phyloP scores from a whole-genome alignment of 139 green algal genomes.

The Diplosphaera chodatii region DNA sequence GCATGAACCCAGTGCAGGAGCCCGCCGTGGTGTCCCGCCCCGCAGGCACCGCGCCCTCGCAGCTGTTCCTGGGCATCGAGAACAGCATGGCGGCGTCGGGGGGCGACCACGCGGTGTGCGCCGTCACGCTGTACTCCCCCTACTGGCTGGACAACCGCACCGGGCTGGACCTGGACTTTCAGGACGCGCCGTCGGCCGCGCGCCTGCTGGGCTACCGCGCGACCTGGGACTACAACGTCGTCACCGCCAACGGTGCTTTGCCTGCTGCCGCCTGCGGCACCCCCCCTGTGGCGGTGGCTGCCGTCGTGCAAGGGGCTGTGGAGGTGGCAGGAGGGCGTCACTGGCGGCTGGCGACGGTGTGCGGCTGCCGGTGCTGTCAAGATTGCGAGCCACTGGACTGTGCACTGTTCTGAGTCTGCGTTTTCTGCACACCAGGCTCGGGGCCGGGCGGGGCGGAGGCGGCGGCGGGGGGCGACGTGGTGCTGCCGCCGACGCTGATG shows the following conservation, averaged over 20 bases:
- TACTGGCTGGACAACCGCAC: slow-evolving; percentile 84
- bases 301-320: too few relatives aligned
- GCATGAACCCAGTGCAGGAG: too few relatives aligned
- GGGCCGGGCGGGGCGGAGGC: not conserved
- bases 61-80: slow-evolving; percentile 50
- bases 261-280: too few relatives aligned
- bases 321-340: too few relatives aligned
- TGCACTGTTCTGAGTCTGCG: too few relatives aligned
- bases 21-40: too few relatives aligned
- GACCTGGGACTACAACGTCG: not conserved
- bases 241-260: not conserved
- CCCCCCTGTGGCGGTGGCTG: too few relatives aligned
- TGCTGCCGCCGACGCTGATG: slow-evolving; percentile 31
- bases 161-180: slow-evolving; percentile 67
- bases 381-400: too few relatives aligned
- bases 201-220: not conserved
- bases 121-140: slow-evolving; percentile 48
- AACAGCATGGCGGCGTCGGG: slow-evolving; percentile 37
- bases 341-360: too few relatives aligned
- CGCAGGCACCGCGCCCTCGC: slow-evolving; percentile 20
- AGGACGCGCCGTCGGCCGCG: not conserved
- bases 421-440: not conserved
- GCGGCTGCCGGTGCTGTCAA: too few relatives aligned
- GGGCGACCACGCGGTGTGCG: slow-evolving; percentile 20
- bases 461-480: not conserved